Evolutionary conservation across 257 asterid species (phyloP).

Genomic region (Nicotiana tomentosiformis): DNA sequence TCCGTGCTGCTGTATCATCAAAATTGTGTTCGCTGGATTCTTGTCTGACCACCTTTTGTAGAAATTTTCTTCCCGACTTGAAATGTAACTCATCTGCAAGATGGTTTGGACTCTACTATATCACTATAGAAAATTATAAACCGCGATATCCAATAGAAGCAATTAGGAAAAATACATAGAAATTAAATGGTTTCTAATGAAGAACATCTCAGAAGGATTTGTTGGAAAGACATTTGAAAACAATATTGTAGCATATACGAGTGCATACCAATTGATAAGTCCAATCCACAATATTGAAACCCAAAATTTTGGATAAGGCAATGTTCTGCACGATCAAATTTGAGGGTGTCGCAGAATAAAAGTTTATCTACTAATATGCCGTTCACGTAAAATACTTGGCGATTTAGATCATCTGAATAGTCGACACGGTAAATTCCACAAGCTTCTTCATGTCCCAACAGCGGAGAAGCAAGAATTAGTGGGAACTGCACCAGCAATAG

Average conservation of each 20-base stretch:
- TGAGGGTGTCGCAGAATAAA: constrained; percentile 56
- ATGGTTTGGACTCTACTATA: constrained; percentile 3
- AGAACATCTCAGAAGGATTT: neutral
- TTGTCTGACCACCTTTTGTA: constrained; percentile 36
- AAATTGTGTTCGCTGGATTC: constrained; percentile 26
- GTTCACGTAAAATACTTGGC: constrained; percentile 47
- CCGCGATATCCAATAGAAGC: neutral
- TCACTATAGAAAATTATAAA: neutral
- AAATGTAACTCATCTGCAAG: constrained; percentile 44
- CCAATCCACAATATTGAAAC: constrained; percentile 38
- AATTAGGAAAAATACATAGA: neutral
- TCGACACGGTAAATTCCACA: constrained; percentile 53
- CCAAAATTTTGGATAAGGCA: constrained; percentile 33
- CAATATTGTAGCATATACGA: neutral
- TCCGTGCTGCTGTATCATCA: constrained; percentile 16
- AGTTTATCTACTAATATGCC: constrained; percentile 51
- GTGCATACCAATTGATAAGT: constrained; percentile 44
- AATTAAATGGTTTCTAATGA: neutral
- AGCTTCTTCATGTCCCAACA: constrained; percentile 28
- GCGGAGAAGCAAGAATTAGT: constrained; percentile 35
- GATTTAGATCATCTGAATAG: constrained; percentile 32
- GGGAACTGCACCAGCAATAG: constrained; percentile 40
- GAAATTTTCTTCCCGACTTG: constrained; percentile 41
- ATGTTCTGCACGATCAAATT: constrained; percentile 25
- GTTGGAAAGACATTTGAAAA: neutral